Percentiles rank a stretch among this genome's conserved stretches.
Conservation (phyloP, 2,329 filamentous ascomycete species). For the Colletotrichum horii region DNA sequence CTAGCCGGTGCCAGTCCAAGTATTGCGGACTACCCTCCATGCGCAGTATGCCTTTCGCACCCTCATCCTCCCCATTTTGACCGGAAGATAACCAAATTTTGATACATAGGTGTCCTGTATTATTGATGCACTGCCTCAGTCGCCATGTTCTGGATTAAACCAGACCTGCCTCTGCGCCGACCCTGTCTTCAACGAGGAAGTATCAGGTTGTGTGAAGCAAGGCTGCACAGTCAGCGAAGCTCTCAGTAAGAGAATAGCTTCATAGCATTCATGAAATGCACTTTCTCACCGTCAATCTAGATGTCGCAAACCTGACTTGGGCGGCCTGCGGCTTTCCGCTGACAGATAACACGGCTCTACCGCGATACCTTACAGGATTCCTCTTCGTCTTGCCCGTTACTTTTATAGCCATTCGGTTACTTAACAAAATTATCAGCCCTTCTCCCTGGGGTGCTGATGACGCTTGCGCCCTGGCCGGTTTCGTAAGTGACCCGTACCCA, state of each 20-base stretch:
- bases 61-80: not conserved
- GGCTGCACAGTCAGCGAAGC: not conserved
- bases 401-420: not conserved
- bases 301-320: not conserved
- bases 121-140: not conserved
- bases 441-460: not conserved
- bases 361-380: not conserved
- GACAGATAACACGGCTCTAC: not conserved
- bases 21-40: not conserved
- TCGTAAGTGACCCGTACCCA: not conserved
- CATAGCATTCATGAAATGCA: not conserved
- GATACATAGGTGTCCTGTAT: not conserved
- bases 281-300: not conserved
- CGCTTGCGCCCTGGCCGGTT: not conserved
- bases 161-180: not conserved
- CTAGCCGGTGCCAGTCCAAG: not conserved
- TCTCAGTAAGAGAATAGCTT: not conserved
- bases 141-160: not conserved
- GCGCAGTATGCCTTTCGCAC: not conserved
- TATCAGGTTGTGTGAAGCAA: not conserved
- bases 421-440: not conserved
- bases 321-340: not conserved
- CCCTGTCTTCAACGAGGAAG: not conserved
- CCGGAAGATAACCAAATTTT: accelerated
- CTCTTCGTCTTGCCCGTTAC: not conserved